phyloP scores from a whole-genome alignment of 768 basidiomycete species.

The Suillus weaverae region DNA sequence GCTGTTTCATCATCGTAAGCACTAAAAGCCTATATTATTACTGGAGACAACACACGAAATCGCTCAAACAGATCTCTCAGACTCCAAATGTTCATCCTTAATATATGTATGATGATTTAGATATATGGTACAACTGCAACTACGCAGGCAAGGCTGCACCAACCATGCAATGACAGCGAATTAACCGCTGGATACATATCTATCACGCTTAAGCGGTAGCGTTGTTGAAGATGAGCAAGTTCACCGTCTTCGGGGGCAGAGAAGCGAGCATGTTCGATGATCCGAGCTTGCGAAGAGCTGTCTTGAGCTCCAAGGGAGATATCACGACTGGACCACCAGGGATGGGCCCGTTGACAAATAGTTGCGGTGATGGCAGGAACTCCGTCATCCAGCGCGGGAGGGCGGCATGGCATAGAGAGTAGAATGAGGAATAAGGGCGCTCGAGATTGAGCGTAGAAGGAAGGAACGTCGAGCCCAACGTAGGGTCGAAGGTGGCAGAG shows the following conservation, averaged over 20 bases:
- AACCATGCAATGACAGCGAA: slow-evolving; percentile 6
- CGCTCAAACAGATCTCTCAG: not conserved
- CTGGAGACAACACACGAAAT: not conserved
- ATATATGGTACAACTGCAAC: slow-evolving; percentile 8
- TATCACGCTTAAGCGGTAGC: slow-evolving; percentile 41
- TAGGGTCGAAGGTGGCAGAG: slow-evolving; percentile 58
- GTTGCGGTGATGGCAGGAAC: slow-evolving; percentile 54
- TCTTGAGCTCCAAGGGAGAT: slow-evolving; percentile 74
- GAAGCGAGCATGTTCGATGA: slow-evolving; percentile 49
- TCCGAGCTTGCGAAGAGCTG: slow-evolving; percentile 63
- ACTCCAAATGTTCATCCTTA: not conserved
- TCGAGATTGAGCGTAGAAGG: slow-evolving; percentile 34
- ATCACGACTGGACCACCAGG: slow-evolving; percentile 45
- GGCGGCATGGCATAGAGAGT: slow-evolving; percentile 52
- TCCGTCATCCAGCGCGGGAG: slow-evolving; percentile 59
- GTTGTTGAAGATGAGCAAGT: slow-evolving; percentile 82
- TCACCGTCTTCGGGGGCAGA: slow-evolving; percentile 53
- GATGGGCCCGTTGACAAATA: slow-evolving; percentile 46
- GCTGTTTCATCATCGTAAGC: too few relatives aligned
- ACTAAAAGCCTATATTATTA: not conserved
- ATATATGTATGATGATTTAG: slow-evolving; percentile 4
- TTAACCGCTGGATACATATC: not conserved
- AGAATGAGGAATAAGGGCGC: slow-evolving; percentile 46
- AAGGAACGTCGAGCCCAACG: slow-evolving; percentile 37
- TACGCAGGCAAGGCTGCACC: not conserved